phyloP scores from a whole-genome alignment of 106 monocot genomes.

The Allium sativum region DNA sequence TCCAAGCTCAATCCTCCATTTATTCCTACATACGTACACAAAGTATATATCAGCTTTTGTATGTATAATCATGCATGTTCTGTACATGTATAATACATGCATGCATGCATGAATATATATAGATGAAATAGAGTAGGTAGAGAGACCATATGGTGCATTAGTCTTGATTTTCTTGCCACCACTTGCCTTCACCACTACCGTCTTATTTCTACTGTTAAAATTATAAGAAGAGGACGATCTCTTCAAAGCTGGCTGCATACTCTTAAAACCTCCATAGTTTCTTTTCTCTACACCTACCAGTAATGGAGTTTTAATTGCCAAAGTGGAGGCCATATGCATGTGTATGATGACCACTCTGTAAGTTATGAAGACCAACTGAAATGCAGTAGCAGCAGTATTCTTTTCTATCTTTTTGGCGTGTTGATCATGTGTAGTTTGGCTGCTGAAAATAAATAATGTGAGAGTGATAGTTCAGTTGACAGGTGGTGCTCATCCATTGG shows the following conservation, averaged over 20 bases:
- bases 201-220: neutral
- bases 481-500: neutral
- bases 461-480: constrained; percentile 1
- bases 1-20: constrained; percentile 56
- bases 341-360: no score
- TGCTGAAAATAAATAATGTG: neutral
- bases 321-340: no score
- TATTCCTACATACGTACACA: constrained; percentile 24
- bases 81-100: neutral
- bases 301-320: no score
- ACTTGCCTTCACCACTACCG: constrained; percentile 42
- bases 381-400: no score
- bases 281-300: no score
- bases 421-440: no score
- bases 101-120: neutral
- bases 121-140: neutral
- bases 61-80: no score
- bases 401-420: no score
- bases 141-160: constrained; percentile 42
- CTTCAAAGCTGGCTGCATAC: no score
- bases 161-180: constrained; percentile 80
- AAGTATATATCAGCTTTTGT: no score
- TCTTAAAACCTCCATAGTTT: no score
- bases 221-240: constrained; percentile 5
- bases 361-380: no score